phyloP scores from a whole-genome alignment of 306 rosid species.

The Aeschynomene evenia region DNA sequence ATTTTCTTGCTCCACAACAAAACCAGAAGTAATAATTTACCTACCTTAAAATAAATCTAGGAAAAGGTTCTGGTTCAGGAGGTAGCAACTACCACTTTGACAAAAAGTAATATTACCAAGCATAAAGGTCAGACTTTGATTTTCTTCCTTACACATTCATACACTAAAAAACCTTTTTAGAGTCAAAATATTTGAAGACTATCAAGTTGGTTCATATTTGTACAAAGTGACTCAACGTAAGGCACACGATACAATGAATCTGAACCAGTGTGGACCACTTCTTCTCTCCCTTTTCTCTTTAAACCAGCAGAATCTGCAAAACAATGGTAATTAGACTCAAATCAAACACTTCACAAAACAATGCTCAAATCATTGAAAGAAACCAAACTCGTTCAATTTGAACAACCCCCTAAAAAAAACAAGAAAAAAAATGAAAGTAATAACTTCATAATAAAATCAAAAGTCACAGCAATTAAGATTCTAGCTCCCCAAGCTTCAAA shows the following conservation, averaged over 20 bases:
- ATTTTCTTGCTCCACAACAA: conserved; percentile 30
- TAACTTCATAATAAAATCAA: conserved; percentile 27
- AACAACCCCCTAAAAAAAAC: neutral
- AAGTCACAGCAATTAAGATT: conserved; percentile 6
- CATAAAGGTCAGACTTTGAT: conserved; percentile 19
- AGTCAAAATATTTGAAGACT: conserved; percentile 33
- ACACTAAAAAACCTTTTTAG: conserved; percentile 23
- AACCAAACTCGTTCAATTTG: neutral
- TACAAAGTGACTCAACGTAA: conserved; percentile 24
- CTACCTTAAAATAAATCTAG: neutral
- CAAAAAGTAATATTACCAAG: neutral
- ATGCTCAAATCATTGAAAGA: neutral
- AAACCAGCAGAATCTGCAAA: conserved; percentile 52
- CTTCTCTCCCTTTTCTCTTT: neutral
- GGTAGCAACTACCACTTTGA: neutral
- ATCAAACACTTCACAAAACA: conserved; percentile 1
- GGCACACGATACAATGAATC: conserved; percentile 27
- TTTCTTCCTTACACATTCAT: conserved; percentile 13
- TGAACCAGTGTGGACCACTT: conserved; percentile 26
- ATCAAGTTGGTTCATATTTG: conserved; percentile 20
- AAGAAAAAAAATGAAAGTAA: neutral
- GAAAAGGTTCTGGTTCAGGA: neutral
- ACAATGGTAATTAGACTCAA: conserved; percentile 28
- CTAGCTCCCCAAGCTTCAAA: conserved; percentile 19
- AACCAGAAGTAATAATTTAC: conserved; percentile 29